These are phyloP conservation scores for Aureobasidium leucospermi DNA, from an alignment of 2,329 filamentous ascomycete species.

Conservation along the genomic window DNA sequence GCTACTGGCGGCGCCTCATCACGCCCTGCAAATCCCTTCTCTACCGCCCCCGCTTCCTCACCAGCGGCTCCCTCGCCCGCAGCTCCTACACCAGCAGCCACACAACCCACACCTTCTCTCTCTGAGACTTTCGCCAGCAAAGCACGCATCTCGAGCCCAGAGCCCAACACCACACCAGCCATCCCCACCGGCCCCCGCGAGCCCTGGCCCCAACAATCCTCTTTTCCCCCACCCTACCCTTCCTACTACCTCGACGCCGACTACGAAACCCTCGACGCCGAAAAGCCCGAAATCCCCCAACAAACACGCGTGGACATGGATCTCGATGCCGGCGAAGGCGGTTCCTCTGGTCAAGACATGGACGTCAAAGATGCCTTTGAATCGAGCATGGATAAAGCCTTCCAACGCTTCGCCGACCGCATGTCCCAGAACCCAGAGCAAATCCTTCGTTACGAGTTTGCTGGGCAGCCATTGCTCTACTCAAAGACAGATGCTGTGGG, in stretches of 20 bases:
- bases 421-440: conserved; percentile 45
- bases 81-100: conserved; percentile 22
- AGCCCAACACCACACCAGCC: conserved; percentile 28
- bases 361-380: conserved; percentile 44
- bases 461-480: conserved; percentile 59
- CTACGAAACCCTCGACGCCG: conserved; percentile 71
- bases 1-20: conserved; percentile 38
- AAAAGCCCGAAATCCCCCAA: conserved; percentile 44
- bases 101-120: conserved; percentile 43
- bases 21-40: conserved; percentile 60
- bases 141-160: conserved; percentile 42
- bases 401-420: conserved; percentile 46
- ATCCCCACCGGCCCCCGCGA: conserved; percentile 36
- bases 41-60: conserved; percentile 37
- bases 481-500: conserved; percentile 69
- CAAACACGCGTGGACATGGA: conserved; percentile 38
- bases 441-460: conserved; percentile 44
- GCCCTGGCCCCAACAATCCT: conserved; percentile 65
- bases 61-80: conserved; percentile 36
- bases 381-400: conserved; percentile 41
- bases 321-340: conserved; percentile 22
- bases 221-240: conserved; percentile 65
- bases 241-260: conserved; percentile 78
- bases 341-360: conserved; percentile 26
- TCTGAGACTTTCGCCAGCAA: conserved; percentile 72